These are phyloP conservation scores for Aspergillus ellipticus DNA, from an alignment of 495 filamentous ascomycete genomes.

Conservation along the genomic window DNA sequence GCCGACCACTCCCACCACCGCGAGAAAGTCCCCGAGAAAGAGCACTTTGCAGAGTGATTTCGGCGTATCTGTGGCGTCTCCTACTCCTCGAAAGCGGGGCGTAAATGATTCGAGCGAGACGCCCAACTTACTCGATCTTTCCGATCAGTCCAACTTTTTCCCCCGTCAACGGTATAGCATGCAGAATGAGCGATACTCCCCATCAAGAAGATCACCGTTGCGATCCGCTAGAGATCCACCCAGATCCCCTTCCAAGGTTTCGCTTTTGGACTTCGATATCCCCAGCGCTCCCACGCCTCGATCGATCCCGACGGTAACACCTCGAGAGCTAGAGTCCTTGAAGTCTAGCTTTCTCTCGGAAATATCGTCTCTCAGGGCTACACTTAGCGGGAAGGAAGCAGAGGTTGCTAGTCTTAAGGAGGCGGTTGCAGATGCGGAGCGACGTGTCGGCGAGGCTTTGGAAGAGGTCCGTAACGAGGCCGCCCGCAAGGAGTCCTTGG, in stretches of 20 bases:
- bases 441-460: slow-evolving; percentile 80
- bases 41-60: slow-evolving; percentile 28
- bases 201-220: slow-evolving; percentile 42
- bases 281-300: slow-evolving; percentile 85
- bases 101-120: slow-evolving; percentile 53
- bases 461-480: slow-evolving; percentile 76
- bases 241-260: slow-evolving; percentile 36
- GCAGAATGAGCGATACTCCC: slow-evolving; percentile 39
- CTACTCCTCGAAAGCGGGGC: slow-evolving; percentile 57
- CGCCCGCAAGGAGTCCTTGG: slow-evolving; percentile 60
- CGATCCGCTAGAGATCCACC: slow-evolving; percentile 30
- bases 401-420: slow-evolving; percentile 80
- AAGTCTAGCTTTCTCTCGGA: slow-evolving; percentile 87
- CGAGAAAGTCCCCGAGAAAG: slow-evolving; percentile 27
- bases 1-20: slow-evolving; percentile 35
- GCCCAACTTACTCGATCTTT: slow-evolving; percentile 77
- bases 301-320: slow-evolving; percentile 84
- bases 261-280: slow-evolving; percentile 88
- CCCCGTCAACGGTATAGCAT: slow-evolving; percentile 35
- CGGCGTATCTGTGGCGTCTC: slow-evolving; percentile 45
- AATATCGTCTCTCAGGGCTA: slow-evolving; percentile 84
- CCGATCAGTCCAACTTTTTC: slow-evolving; percentile 66
- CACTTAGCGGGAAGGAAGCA: slow-evolving; percentile 84
- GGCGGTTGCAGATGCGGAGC: slow-evolving; percentile 83
- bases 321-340: slow-evolving; percentile 84